Evolutionary conservation across 345 rosid species (phyloP), one percentile per base, ranked within the genome.

Genomic region (Ricinus communis): DNA sequence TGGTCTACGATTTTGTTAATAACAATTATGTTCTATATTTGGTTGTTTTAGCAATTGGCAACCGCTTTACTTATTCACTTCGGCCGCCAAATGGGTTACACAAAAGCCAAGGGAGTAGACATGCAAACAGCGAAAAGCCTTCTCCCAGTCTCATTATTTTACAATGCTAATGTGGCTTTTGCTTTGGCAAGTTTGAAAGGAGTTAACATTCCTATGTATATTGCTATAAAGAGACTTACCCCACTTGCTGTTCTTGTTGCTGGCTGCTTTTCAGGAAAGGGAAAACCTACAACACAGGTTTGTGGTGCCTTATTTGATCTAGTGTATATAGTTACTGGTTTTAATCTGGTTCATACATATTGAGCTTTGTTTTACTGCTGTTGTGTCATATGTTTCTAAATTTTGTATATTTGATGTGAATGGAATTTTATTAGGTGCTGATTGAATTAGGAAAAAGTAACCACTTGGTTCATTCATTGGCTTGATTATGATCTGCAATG

Each of bases 171-270:
- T 74, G 99, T 95, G 53, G 97, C 96, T 2, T 92, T 90, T 77
- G 97, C 99, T 77, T 82, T 95, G 78, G 97, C 99, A 33, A 95
- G 99, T 84, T 85, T 95, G 89, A 95, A 88, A 85, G 99, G 97
- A 40, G 97, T 95, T 15, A 95, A 95, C 62, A 95, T 95, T 67
- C 97, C 99, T 0, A 95, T 95, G 99, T 95, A 95, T 80, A 95
- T 95, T 24, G 99, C 99, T 11, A 91, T 92, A 31, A 95, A 95
- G 86, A 87, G 99, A 71, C 97, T 95, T 74, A 90, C 97, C 5
- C 99, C 99, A 1, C 96, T 92, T 52, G 93, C 97, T 46, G 97
- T 92, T 47, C 83, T 95, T 56, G 65, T 90, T 43, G 87, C 96
- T 13, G 97, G 97, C 27, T 66, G 77, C 68, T 79, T 85, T 41